These are phyloP conservation scores for Euphorbia lathyris DNA, from an alignment of 345 rosid species.

Conservation along the genomic window DNA sequence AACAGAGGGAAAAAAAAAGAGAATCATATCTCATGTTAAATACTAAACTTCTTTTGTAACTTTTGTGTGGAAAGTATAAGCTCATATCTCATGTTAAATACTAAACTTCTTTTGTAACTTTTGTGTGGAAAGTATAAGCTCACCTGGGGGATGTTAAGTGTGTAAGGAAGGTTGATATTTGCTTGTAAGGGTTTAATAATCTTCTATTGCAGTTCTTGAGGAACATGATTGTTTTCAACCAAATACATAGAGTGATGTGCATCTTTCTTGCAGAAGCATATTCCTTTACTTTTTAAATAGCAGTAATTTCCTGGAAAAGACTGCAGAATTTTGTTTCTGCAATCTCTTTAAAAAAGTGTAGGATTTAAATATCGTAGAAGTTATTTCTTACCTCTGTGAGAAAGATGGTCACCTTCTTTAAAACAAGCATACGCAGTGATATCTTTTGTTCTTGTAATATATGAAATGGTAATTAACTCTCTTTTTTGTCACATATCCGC, in stretches of 20 bases:
- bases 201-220: not conserved
- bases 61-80: not conserved
- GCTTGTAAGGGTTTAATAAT: not conserved
- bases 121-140: not conserved
- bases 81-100: too few relatives aligned
- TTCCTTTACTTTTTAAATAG: constrained; percentile 8
- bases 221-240: not conserved
- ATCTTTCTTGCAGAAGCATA: not conserved
- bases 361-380: not conserved
- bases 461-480: not conserved
- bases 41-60: not conserved
- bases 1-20: not conserved
- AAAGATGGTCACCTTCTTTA: not conserved
- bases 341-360: not conserved
- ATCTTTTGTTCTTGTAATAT: not conserved
- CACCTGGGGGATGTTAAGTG: not conserved
- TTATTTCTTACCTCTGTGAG: not conserved
- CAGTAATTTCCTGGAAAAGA: not conserved
- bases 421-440: not conserved
- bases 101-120: not conserved
- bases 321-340: not conserved
- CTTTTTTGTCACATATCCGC: constrained; percentile 7
- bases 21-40: not conserved
- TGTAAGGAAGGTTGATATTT: not conserved
- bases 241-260: not conserved